phyloP scores from a whole-genome alignment of 2,329 filamentous ascomycete species.

The Aspergillus terreus region DNA sequence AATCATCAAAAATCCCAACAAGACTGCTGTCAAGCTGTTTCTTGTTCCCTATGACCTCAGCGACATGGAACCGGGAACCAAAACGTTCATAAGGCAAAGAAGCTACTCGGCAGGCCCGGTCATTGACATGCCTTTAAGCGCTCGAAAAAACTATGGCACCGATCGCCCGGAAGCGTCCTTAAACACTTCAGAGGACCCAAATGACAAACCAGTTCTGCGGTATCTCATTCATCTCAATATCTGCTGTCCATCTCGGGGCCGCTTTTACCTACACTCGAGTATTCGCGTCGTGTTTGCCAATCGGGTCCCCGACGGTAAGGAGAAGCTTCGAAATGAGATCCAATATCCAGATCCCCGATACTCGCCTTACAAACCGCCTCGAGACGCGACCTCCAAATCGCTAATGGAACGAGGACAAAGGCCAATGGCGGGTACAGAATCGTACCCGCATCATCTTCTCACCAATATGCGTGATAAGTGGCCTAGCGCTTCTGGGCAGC shows the following conservation, averaged over 20 bases:
- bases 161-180: constrained; percentile 54
- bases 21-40: constrained; percentile 95
- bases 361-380: constrained; percentile 70
- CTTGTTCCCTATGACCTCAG: constrained; percentile 87
- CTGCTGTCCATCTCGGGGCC: constrained; percentile 76
- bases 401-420: constrained; percentile 60
- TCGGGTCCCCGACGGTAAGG: constrained; percentile 90
- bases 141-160: constrained; percentile 43
- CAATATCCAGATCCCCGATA: constrained; percentile 85
- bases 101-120: constrained; percentile 86
- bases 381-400: constrained; percentile 47
- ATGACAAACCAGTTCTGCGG: constrained; percentile 66
- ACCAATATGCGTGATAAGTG: constrained; percentile 1
- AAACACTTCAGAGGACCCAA: constrained; percentile 35
- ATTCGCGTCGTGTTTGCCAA: constrained; percentile 96
- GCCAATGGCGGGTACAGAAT: constrained; percentile 51
- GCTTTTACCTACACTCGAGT: constrained; percentile 86
- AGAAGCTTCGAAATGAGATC: constrained; percentile 84
- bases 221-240: constrained; percentile 94
- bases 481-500: background rate
- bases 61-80: constrained; percentile 90
- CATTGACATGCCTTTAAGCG: constrained; percentile 62
- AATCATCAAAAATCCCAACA: constrained; percentile 96
- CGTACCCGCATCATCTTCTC: constrained; percentile 9
- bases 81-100: constrained; percentile 92